phyloP scores from a whole-genome alignment of 768 basidiomycete species.

The Erythrobasidium yunnanense region DNA sequence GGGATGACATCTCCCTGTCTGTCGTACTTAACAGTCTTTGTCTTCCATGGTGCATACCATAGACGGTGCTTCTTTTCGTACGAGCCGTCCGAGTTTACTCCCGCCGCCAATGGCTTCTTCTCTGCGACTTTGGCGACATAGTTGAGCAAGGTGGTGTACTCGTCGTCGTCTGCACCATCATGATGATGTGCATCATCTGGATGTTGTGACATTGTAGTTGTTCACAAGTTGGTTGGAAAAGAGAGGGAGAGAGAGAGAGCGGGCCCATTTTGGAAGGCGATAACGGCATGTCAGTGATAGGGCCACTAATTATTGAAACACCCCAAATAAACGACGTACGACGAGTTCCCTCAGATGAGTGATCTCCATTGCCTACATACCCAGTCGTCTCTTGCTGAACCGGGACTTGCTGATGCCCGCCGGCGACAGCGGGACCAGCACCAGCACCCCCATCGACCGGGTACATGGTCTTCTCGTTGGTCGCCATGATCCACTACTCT shows the following conservation, averaged over 20 bases:
- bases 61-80: constrained; percentile 42
- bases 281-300: too few species aligned
- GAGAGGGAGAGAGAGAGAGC: neutral
- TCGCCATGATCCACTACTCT: neutral
- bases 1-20: constrained; percentile 40
- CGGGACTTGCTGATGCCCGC: neutral
- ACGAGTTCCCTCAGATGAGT: neutral
- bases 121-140: constrained; percentile 42
- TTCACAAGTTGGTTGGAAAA: neutral
- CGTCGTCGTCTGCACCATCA: constrained; percentile 37
- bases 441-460: neutral
- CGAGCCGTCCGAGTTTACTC: constrained; percentile 39
- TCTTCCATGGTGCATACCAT: constrained; percentile 50
- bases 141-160: constrained; percentile 44
- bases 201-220: neutral
- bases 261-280: too few species aligned
- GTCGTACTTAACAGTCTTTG: constrained; percentile 37
- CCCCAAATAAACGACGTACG: neutral
- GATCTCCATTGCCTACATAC: neutral
- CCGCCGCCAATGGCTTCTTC: constrained; percentile 32
- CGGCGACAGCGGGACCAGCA: neutral
- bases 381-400: neutral
- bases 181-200: constrained; percentile 18
- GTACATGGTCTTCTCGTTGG: neutral
- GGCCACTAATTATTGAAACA: too few species aligned